These are phyloP conservation scores for Phytophthora cryptogea DNA, from an alignment of 352 stramenopile genomes.

Conservation along the genomic window DNA sequence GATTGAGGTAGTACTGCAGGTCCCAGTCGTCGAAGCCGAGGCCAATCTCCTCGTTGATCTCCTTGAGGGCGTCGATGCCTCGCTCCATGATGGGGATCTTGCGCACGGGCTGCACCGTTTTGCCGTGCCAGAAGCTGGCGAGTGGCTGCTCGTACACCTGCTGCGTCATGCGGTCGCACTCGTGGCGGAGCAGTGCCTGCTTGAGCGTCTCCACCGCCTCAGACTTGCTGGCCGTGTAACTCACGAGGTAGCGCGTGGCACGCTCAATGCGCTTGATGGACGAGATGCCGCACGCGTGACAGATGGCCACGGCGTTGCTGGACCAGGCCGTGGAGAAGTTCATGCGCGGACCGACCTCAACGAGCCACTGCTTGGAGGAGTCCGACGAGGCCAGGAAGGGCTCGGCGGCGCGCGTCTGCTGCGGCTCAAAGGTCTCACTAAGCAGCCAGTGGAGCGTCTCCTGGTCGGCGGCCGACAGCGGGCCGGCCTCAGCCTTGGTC, in stretches of 20 bases:
- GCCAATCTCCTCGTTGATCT: conserved; percentile 95
- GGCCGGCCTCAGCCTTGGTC: conserved; percentile 42
- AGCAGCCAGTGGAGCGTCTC: conserved; percentile 94
- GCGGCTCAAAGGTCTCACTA: conserved; percentile 96
- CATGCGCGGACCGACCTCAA: conserved; percentile 98
- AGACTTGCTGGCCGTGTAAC: conserved; percentile 46
- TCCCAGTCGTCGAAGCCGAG: conserved; percentile 99
- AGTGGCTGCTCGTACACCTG: conserved; percentile 92
- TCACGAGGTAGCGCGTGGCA: conserved; percentile 91
- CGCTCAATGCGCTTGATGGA: conserved; percentile 94
- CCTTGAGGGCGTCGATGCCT: conserved; percentile 93
- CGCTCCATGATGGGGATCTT: conserved; percentile 95
- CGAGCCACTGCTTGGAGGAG: conserved; percentile 56
- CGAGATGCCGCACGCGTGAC: conserved; percentile 91
- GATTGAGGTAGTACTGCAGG: conserved; percentile 97
- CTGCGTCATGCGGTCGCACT: conserved; percentile 99
- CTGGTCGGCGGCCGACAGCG: conserved; percentile 60
- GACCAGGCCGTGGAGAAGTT: conserved; percentile 99
- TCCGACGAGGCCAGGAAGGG: conserved; percentile 52
- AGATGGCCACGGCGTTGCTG: conserved; percentile 98
- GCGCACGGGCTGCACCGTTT: conserved; percentile 83
- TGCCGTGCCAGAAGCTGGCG: conserved; percentile 89
- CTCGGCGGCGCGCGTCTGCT: conserved; percentile 64
- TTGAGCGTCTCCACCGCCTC: conserved; percentile 52
- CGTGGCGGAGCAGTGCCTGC: conserved; percentile 57